phyloP scores from a whole-genome alignment of 2,329 filamentous ascomycete species.

The Sporothrix pallida region DNA sequence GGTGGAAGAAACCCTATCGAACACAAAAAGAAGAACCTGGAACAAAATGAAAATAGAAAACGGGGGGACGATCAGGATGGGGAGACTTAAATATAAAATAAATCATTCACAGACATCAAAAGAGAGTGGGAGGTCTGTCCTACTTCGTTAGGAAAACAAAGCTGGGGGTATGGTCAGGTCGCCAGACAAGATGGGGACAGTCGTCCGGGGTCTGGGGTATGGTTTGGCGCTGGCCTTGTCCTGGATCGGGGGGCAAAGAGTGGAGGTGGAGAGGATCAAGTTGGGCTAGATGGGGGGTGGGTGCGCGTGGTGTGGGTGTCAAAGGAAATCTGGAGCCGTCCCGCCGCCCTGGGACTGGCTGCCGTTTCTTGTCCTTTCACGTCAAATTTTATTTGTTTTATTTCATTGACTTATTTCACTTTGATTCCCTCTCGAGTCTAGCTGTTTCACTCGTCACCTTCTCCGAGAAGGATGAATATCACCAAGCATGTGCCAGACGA shows the following conservation, averaged over 20 bases:
- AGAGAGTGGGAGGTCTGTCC: background rate
- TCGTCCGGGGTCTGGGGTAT: background rate
- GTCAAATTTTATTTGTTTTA: background rate
- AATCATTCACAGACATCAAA: background rate
- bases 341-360: constrained; percentile 9
- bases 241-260: background rate
- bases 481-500: background rate
- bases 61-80: background rate
- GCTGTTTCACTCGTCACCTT: background rate
- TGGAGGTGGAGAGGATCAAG: background rate
- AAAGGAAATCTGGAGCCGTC: constrained; percentile 14
- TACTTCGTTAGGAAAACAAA: background rate
- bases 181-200: background rate
- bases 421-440: background rate
- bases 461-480: background rate
- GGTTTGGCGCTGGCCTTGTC: background rate
- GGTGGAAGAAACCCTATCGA: background rate
- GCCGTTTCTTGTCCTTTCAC: background rate
- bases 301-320: background rate
- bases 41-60: background rate
- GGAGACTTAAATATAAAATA: constrained; percentile 15
- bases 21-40: background rate
- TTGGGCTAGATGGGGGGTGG: background rate
- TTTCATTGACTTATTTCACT: background rate
- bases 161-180: background rate